Evolutionary conservation across 169 alveolate species (phyloP), one percentile per base, ranked within the genome.

Genomic region (Cryptosporidium sp.): DNA sequence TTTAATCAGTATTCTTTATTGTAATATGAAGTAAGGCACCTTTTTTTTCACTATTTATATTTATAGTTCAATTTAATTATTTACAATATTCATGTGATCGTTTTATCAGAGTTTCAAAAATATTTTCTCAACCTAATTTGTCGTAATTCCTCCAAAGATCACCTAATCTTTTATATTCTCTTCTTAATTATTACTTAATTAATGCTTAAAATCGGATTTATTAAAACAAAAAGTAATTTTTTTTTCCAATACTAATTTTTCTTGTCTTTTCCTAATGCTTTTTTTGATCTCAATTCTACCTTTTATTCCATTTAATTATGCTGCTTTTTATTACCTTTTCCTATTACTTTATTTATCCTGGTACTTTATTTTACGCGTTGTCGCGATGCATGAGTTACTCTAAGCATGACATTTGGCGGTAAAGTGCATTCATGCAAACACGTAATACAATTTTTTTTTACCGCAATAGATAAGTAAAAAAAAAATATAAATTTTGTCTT

Each of bases 371-470:
- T 80, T 48, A 80, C 89, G 89, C 89, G 89, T 62, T 80, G 89
- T 80, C 89, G 89, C 89, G 89, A 80, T 80, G 89, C 89, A 80
- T 80, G 89, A 80, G 89, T 80, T 80, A 80, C 80, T 80, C 70
- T 26, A 73, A 73, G 60, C 60, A 73, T 73, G 86, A 73, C 86
- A 53, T 73, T 73, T 73, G 86, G 86, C 86, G 86, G 71, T 18
- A 33, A 65, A 65, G 31, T 56, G 42, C 52, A 52, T 73, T 69
- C 58, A 69, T 69, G 84, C 84, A 69, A 65, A 69, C 62, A 69
- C 84, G 84, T 69, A 69, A 56, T 56, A 56, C 18, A 56, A 23
- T 56, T 56, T 56, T 48, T 45, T 7, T 48, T 14, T 48, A 14
- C 12, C 18, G 14, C 18, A 4, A 48, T 12, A 42, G 9, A 42